These are phyloP conservation scores for Pythium pyrilobum DNA, from an alignment of 352 stramenopile species.

Conservation along the genomic window DNA sequence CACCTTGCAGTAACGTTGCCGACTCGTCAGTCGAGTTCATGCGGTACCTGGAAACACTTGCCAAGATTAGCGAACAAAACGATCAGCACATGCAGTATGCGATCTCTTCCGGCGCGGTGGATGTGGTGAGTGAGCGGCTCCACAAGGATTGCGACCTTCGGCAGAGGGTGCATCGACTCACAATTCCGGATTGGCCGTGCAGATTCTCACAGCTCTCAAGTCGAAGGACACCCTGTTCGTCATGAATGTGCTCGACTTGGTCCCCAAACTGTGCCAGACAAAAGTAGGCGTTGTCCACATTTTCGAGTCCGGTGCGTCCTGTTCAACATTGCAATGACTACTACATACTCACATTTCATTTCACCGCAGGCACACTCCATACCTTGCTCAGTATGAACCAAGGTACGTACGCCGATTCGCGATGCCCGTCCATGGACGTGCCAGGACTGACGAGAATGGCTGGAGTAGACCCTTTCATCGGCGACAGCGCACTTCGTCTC, in stretches of 20 bases:
- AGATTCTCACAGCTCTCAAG: conserved; percentile 71
- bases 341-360: not conserved
- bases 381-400: conserved; percentile 57
- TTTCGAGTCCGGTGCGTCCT: conserved; percentile 63
- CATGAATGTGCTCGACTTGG: conserved; percentile 81
- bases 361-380: conserved; percentile 46
- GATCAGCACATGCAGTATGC: conserved; percentile 61
- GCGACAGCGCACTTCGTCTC: conserved; percentile 63
- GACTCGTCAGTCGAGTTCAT: conserved; percentile 71
- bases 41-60: conserved; percentile 71
- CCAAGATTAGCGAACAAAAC: conserved; percentile 48
- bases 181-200: no score
- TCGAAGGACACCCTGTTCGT: conserved; percentile 76
- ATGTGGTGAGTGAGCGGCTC: conserved; percentile 13
- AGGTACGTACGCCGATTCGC: conserved; percentile 24
- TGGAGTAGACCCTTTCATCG: conserved; percentile 63
- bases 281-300: conserved; percentile 61
- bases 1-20: conserved; percentile 22
- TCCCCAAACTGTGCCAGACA: conserved; percentile 66
- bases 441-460: no score
- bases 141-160: no score
- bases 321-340: not conserved
- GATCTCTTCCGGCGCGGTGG: conserved; percentile 32
- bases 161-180: no score
- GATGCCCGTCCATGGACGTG: not conserved